A percentile compares a stretch with the other conserved stretches of the same genome.
These are phyloP conservation scores for Ceratorhiza oryzae-sativae DNA, from an alignment of 1,284 basidiomycete genomes.

Conservation along the genomic window DNA sequence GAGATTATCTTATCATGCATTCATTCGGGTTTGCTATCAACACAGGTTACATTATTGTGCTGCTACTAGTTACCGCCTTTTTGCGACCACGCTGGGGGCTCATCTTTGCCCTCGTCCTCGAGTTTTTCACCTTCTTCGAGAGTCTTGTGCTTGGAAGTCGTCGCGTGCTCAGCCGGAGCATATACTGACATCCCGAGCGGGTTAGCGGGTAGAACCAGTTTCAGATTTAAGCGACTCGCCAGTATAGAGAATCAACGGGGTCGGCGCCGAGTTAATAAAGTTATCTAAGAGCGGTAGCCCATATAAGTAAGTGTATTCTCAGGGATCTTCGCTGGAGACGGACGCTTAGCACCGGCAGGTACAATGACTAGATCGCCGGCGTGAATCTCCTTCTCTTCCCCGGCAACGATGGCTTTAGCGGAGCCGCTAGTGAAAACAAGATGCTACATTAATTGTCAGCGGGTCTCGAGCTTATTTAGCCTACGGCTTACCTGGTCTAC, in stretches of 20 bases:
- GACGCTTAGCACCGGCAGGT: constrained; percentile 40
- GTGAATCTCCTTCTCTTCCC: constrained; percentile 44
- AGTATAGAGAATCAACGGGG: constrained; percentile 39
- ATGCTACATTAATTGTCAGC: constrained; percentile 17
- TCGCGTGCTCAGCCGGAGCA: constrained; percentile 41
- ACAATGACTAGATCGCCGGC: constrained; percentile 43
- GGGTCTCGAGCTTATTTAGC: too few relatives aligned
- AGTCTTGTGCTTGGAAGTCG: constrained; percentile 39
- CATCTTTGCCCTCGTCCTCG: constrained; percentile 40
- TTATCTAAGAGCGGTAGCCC: constrained; percentile 16
- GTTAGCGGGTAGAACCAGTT: neutral
- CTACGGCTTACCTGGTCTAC: constrained; percentile 28
- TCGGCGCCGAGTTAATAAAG: constrained; percentile 39
- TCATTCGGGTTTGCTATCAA: neutral
- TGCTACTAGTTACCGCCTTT: constrained; percentile 11
- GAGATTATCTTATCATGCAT: neutral
- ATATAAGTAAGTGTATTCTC: neutral
- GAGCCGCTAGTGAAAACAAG: constrained; percentile 36
- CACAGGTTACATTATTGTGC: constrained; percentile 21
- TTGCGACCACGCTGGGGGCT: constrained; percentile 38
- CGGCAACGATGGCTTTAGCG: constrained; percentile 41
- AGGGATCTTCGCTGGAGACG: neutral
- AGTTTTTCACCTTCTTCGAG: constrained; percentile 39
- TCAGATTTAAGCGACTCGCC: constrained; percentile 7
- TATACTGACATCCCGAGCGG: constrained; percentile 26